Base-by-base conservation (phyloP, 768 basidiomycete genomes). In the Mycena sanguinolenta region DNA sequence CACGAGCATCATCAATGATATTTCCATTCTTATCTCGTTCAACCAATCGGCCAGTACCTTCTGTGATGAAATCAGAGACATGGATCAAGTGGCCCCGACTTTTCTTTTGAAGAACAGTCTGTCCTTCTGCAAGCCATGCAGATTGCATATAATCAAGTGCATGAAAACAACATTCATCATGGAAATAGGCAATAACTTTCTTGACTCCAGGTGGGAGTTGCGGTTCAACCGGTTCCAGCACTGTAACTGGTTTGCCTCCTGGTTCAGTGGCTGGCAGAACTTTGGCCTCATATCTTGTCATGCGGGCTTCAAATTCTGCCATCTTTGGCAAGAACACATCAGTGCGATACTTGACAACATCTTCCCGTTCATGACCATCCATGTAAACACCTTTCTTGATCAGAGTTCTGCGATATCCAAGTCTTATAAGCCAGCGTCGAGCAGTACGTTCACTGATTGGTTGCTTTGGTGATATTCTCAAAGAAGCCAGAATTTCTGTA, bases 281-380 rank as follows among this genome's bases (percentile, higher is more conserved):
- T 14, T 42, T 42, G 39, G 39, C 60, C 23, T 67, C 58, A 52
- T 69, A 69, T 53, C 50, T n/a, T 28, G 63, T 64, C 67, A 73
- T 69, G 21, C 57, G 52, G 14, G 69, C 70, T 66, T 78, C 74
- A 67, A 72, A 78, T 25, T 49, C 34, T 4, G 60, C 57, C 67
- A 73, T 73, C 39, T 17, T n/a, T 19, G 71, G 71, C 14, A 73
- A 58, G 63, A 69, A 73, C 28, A 73, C 62, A 13, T 76, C 72
- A 25, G 71, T 61, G 1, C 64, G 46, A 58, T 77, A 73, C 36
- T 69, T 61, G 16, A 63, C 58, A 62, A 58, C 62, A 58, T 73
- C 25, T 23, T 63, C 76, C n/a, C 69, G 73, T 70, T 84, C 80
- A 69, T 84, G 78, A 8, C 82, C 82, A 77, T 83, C 83, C 59